Evolutionary conservation across 306 rosid species (phyloP), one percentile per base, ranked within the genome.

Genomic region (Biancaea sappan): DNA sequence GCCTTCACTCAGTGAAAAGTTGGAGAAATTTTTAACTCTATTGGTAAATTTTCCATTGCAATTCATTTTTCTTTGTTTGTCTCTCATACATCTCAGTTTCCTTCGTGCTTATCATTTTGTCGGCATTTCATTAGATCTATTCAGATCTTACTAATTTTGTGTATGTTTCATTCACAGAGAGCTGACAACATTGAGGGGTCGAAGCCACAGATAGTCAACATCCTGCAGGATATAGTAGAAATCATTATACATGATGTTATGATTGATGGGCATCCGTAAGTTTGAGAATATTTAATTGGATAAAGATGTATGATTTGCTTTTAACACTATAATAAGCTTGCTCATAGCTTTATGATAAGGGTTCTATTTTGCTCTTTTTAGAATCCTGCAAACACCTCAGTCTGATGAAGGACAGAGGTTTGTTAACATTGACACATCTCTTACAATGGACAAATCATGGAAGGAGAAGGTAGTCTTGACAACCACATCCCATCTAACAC

Each of bases 191-290:
- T 24, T 40, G 86, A 71, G 43, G 59, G 8, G 15, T 46, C 13
- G 32, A 52, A 56, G 66, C 70, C 86, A 48, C 88, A 81, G 71
- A 73, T 89, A 77, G 75, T 85, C 79, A 85, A 89, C 61, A 91
- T 87, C 67, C 86, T 89, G 70, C 94, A 89, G 73, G 91, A 89
- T 78, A 87, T 87, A 44, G 80, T 89, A 77, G 94, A 89, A 79
- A 89, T 89, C 80, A 81, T 89, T 69, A 85, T 80, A 48, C 82
- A 83, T 79, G 94, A 89, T 77, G 84, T 87, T 41, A 89, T 89
- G 91, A 5, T 52, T 38, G 70, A 79, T 54, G 86, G 84, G 18
- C 75, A 77, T 24, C 46, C 13, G 94, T 89, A 83, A 89, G 94
- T 77, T 43, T 60, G 31, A 53, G 46, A 41, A 35, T 43, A 58